A percentile compares a stretch with the other conserved stretches of the same genome.
phyloP scores from a whole-genome alignment of 345 rosid genomes.

The Boechera retrofracta region DNA sequence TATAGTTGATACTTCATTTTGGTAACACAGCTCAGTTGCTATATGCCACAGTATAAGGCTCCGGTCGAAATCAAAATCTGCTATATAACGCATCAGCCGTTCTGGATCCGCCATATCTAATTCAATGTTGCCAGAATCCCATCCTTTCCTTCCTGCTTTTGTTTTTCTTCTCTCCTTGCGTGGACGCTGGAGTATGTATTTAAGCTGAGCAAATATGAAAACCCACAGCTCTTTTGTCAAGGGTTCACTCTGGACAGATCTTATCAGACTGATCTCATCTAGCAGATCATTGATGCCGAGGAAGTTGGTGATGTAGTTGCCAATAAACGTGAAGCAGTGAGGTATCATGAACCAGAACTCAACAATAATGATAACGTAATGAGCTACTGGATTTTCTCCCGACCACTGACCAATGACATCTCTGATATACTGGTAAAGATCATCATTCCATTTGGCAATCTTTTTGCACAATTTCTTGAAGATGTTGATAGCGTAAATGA shows the following conservation, averaged over 20 bases:
- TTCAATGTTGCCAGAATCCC: neutral
- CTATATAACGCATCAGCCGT: neutral
- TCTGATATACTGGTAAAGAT: neutral
- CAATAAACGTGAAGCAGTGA: neutral
- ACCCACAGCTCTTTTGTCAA: neutral
- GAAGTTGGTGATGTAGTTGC: neutral
- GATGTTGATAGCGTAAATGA: neutral
- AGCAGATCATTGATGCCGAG: neutral
- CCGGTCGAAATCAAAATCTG: neutral
- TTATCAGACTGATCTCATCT: neutral
- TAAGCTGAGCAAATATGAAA: neutral
- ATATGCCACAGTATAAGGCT: neutral
- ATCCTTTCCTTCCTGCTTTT: neutral
- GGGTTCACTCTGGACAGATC: neutral
- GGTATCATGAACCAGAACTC: neutral
- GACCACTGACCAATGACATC: neutral
- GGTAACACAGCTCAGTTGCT: slow-evolving; percentile 1
- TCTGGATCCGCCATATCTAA: neutral
- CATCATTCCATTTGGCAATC: neutral
- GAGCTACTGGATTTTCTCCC: neutral
- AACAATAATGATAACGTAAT: neutral
- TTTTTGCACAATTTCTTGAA: neutral
- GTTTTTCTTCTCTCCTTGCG: neutral
- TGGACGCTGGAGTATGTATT: neutral
- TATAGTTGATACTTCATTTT: neutral